Conservation (phyloP, 345 rosid species). For the Acer negundo region DNA sequence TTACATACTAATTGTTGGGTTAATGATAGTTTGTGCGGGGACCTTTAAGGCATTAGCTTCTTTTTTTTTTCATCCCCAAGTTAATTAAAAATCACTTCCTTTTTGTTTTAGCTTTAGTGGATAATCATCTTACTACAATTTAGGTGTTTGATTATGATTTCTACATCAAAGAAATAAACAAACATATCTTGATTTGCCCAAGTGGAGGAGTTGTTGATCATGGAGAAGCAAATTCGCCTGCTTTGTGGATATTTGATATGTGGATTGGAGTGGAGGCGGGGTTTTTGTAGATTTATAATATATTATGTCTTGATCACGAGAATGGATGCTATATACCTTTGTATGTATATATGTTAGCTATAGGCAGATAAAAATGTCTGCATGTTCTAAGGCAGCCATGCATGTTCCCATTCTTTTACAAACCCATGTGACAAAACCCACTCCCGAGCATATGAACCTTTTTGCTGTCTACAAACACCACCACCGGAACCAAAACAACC, state of each 20-base stretch:
- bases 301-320: no score
- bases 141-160: neutral
- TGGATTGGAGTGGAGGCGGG: no score
- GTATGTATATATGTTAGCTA: no score
- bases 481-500: slow-evolving; percentile 16
- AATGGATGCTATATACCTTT: neutral
- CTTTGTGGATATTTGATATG: slow-evolving; percentile 3
- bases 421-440: slow-evolving; percentile 42
- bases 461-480: slow-evolving; percentile 19
- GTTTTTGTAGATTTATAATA: no score
- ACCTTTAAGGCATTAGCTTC: slow-evolving; percentile 21
- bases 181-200: slow-evolving; percentile 30
- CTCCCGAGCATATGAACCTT: slow-evolving; percentile 20
- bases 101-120: slow-evolving; percentile 11
- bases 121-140: slow-evolving; percentile 13
- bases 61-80: slow-evolving; percentile 9
- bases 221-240: slow-evolving; percentile 12
- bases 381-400: slow-evolving; percentile 45
- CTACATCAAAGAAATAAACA: slow-evolving; percentile 20
- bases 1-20: slow-evolving; percentile 11
- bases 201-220: slow-evolving; percentile 19
- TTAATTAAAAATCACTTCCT: neutral
- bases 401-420: slow-evolving; percentile 34
- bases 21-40: slow-evolving; percentile 24
- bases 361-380: slow-evolving; percentile 21